Evolutionary conservation across 805 yeast species (phyloP), one percentile per base, ranked within the genome.

Genomic region (Barnettozyma wickerhamii): DNA sequence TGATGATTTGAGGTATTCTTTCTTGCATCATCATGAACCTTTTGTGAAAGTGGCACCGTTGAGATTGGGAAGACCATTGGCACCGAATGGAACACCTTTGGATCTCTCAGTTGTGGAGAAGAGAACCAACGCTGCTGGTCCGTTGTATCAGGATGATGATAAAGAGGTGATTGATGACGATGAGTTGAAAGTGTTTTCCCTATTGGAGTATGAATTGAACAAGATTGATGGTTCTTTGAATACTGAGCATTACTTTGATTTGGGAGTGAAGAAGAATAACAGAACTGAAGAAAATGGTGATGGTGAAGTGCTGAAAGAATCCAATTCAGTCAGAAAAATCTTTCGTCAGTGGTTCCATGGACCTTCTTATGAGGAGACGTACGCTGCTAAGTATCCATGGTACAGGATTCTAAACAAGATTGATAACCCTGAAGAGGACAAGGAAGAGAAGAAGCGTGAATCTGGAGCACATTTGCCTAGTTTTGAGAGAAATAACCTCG

Each of bases 201-300:
- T 53, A 6, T 49, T 43, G 43, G 51, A 53, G 26, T 51, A 49
- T 35, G 60, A 56, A 23, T 35, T 54, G 23, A 42, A 40, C n/a
- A 31, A 31, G 9, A 37, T 30, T 10, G 50, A 49, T 19, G 27
- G 33, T 12, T 28, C 33, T 7, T 35, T 35, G 14, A 28, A 35
- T 14, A 20, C 20, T 4, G 13, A 18, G 17, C 37, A 33, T 21
- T 26, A 15, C 15, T 35, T 20, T 13, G 27, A 35, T n/a, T n/a
- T 35, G 13, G 33, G 13, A n/a, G 7, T 28, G 13, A 14, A 45
- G 4, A 12, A 19, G 6, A 33, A 35, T 1, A 48, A 42, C 2
- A 30, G 36, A 13, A 42, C 43, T 10, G 39, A 34, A 2, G 49
- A 36, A 2, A 18, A 35, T 15, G 33, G 32, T 9, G 33, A 33